Percentiles rank a stretch among this genome's conserved stretches.
Evolutionary conservation across 2,329 filamentous ascomycete species (phyloP).

Genomic region (Emericellopsis cladophorae): DNA sequence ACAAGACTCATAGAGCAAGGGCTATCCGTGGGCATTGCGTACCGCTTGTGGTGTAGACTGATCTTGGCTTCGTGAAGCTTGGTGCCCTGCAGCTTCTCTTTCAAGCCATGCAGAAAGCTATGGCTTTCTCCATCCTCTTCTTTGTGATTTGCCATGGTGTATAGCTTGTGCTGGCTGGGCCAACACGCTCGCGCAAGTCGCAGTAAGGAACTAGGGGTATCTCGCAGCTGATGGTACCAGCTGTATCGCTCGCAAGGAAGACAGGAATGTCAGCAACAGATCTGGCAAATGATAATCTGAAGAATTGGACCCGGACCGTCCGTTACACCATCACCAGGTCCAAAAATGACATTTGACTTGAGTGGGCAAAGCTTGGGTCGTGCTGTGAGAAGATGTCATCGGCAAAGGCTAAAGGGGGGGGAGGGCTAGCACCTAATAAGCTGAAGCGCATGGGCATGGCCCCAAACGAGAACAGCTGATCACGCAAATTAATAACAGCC

Average conservation of each 20-base stretch:
- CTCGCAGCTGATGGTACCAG: background rate
- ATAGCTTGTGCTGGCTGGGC: no score
- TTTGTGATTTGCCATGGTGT: background rate
- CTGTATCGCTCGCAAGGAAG: background rate
- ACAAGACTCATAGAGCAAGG: no score
- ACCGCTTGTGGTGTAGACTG: slow-evolving; percentile 47
- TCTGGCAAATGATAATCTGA: no score
- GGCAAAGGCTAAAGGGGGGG: background rate
- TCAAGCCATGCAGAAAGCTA: slow-evolving; percentile 30
- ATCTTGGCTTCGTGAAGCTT: slow-evolving; percentile 46
- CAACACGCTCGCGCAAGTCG: no score
- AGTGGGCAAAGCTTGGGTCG: no score
- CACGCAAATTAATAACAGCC: no score
- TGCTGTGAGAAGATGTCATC: background rate
- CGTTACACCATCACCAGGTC: no score
- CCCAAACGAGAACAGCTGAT: background rate
- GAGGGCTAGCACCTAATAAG: background rate
- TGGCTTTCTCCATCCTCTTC: background rate
- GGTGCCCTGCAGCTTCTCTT: slow-evolving; percentile 40
- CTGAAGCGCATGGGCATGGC: background rate
- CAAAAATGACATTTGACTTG: no score
- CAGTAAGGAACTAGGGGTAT: background rate
- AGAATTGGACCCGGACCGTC: no score
- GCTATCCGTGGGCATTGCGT: background rate
- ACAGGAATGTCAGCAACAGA: background rate